Percentiles rank a stretch among this genome's conserved stretches.
Conservation (phyloP, 2,329 filamentous ascomycete genomes). For the Orbilia javanica region DNA sequence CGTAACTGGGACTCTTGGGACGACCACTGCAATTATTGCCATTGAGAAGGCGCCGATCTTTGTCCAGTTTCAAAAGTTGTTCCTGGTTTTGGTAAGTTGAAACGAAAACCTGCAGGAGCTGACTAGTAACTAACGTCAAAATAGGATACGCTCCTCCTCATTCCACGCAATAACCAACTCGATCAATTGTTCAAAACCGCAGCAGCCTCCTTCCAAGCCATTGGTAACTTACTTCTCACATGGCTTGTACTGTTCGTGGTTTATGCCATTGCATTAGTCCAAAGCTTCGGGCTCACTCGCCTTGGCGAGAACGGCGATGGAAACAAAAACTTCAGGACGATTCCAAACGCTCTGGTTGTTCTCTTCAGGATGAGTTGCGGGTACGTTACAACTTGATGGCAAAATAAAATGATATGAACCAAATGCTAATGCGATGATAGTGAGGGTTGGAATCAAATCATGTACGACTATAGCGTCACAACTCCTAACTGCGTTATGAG, state of each 20-base stretch:
- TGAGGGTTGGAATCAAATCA: slow-evolving; percentile 95
- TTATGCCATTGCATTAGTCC: slow-evolving; percentile 94
- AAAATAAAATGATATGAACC: not conserved
- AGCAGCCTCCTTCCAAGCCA: slow-evolving; percentile 89
- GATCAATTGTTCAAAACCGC: slow-evolving; percentile 99
- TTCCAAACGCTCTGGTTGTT: slow-evolving; percentile 92
- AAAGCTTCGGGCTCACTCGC: slow-evolving; percentile 93
- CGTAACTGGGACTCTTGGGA: slow-evolving; percentile 83
- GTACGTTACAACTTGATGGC: slow-evolving; percentile 42
- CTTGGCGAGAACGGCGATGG: slow-evolving; percentile 79
- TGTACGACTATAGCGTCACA: slow-evolving; percentile 92
- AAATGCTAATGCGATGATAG: slow-evolving; percentile 64
- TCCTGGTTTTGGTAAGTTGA: slow-evolving; percentile 76
- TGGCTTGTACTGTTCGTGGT: slow-evolving; percentile 98
- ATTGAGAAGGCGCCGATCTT: slow-evolving; percentile 73
- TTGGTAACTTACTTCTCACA: slow-evolving; percentile 90
- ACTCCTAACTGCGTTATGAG: slow-evolving; percentile 81
- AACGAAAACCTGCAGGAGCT: not conserved
- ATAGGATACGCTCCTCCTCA: slow-evolving; percentile 69
- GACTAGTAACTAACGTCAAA: not conserved
- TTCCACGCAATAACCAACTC: slow-evolving; percentile 94
- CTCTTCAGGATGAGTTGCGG: slow-evolving; percentile 90
- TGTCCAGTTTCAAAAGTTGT: slow-evolving; percentile 89
- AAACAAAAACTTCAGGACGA: slow-evolving; percentile 91
- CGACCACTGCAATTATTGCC: slow-evolving; percentile 80